These are phyloP conservation scores for Euphorbia corollata DNA, from an alignment of 441 rosid species.

Conservation along the genomic window DNA sequence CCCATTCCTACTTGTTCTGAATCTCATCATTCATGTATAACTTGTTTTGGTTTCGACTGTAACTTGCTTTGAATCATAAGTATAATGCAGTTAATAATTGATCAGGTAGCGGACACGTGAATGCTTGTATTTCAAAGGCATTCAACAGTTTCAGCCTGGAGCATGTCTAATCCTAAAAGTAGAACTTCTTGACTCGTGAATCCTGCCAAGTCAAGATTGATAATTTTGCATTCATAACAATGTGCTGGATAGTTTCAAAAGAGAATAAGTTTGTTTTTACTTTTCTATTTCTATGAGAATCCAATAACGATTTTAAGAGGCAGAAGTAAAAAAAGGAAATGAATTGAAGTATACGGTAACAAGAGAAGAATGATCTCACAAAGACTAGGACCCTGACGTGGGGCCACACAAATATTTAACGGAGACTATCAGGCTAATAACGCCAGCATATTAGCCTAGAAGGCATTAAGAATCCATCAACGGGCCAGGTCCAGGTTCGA, in stretches of 20 bases:
- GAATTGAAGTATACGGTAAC: no score
- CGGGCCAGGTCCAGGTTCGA: no score
- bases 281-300: not conserved
- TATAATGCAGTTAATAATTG: constrained; percentile 1
- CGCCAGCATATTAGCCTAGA: no score
- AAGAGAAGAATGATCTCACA: no score
- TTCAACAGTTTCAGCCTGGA: constrained; percentile 2
- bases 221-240: not conserved
- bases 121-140: not conserved
- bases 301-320: not conserved
- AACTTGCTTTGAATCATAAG: not conserved
- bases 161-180: constrained; percentile 4
- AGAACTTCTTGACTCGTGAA: not conserved
- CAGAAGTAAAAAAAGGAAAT: no score
- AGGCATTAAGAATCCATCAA: no score
- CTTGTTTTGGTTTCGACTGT: not conserved
- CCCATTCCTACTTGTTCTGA: constrained; percentile 49
- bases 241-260: not conserved
- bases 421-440: no score
- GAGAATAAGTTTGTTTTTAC: not conserved
- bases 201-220: not conserved
- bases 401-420: no score
- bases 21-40: constrained; percentile 3
- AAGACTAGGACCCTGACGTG: no score
- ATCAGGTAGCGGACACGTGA: not conserved